Percentiles rank a stretch among this genome's conserved stretches.
Conservation (phyloP, 1,284 basidiomycete species). For the Austroboletus olivaceoglutinosus region DNA sequence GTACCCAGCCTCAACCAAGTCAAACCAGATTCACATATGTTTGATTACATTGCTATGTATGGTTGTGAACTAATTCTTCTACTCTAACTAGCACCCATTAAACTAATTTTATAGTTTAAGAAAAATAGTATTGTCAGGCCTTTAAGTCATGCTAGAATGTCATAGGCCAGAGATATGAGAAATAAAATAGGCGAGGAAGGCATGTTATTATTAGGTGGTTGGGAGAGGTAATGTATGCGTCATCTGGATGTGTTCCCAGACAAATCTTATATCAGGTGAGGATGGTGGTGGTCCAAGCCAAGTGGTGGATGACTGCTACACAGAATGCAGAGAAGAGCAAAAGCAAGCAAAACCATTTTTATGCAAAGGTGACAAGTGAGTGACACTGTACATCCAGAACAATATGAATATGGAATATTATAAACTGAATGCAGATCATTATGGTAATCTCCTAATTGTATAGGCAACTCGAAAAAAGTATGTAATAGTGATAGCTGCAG, state of each 20-base stretch:
- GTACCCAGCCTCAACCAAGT: slow-evolving; percentile 65
- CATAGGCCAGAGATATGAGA: slow-evolving; percentile 28
- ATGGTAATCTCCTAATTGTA: slow-evolving; percentile 12
- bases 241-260: background rate
- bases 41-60: slow-evolving; percentile 1
- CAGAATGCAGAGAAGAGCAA: slow-evolving; percentile 13
- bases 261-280: slow-evolving; percentile 20
- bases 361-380: slow-evolving; percentile 16
- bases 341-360: slow-evolving; percentile 14
- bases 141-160: slow-evolving; percentile 30
- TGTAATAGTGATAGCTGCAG: slow-evolving; percentile 18
- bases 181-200: slow-evolving; percentile 27
- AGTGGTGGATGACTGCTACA: slow-evolving; percentile 18
- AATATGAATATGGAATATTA: slow-evolving; percentile 11
- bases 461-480: slow-evolving; percentile 18
- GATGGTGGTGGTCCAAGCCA: slow-evolving; percentile 17
- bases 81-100: slow-evolving; percentile 16
- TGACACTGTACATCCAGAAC: slow-evolving; percentile 9
- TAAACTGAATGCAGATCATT: slow-evolving; percentile 11
- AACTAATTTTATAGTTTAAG: slow-evolving; percentile 13
- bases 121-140: slow-evolving; percentile 5
- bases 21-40: slow-evolving; percentile 20
- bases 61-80: slow-evolving; percentile 18
- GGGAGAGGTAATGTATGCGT: slow-evolving; percentile 18
- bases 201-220: slow-evolving; percentile 18